Base-by-base conservation (phyloP, 208 protist species). In the Strigomonas culicis region DNA sequence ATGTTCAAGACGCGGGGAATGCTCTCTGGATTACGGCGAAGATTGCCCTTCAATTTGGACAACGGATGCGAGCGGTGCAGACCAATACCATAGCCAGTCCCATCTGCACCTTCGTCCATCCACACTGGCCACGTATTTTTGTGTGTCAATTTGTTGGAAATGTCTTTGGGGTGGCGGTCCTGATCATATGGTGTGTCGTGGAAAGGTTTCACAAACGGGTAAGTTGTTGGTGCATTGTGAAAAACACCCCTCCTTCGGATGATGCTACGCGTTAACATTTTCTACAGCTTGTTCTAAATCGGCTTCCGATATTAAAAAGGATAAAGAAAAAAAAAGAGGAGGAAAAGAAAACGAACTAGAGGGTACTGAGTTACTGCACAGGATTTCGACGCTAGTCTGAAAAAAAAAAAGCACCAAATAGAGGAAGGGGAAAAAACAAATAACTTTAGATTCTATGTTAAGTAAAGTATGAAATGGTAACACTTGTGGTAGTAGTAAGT, bases 91-190 rank as follows among this genome's bases (percentile, higher is more conserved):
- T 82, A 89, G 6, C 90, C 90, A n/a, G 80, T 89, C 21, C 86
- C 90, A 69, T 95, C 90, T 1, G 82, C 75, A 31, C 90, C 90
- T 47, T 88, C 65, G 52, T 95, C 90, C 90, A 95, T 95, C 90
- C 90, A 95, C 21, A 63, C 75, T 31, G 90, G 90, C 84, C 86
- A 95, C 28, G 58, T 61, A 41, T 84, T 79, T 56, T 67, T 59
- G 3, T 72, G 62, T 2, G 63, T 58, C 52, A 75, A 61, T 19
- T 63, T 68, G 8, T 70, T 84, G 11, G 78, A 75, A 32, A 64
- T 74, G 70, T 95, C 86, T 62, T 78, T 79, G 6, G 63, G 68
- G 2, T 68, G 64, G 36, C 86, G 71, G 55, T 93, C 85, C 58
- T 93, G 80, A 67, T 95, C 90, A 57, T 86, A 87, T 13, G 90